phyloP scores from a whole-genome alignment of 2,329 filamentous ascomycete species.

The Botrytis cinerea region DNA sequence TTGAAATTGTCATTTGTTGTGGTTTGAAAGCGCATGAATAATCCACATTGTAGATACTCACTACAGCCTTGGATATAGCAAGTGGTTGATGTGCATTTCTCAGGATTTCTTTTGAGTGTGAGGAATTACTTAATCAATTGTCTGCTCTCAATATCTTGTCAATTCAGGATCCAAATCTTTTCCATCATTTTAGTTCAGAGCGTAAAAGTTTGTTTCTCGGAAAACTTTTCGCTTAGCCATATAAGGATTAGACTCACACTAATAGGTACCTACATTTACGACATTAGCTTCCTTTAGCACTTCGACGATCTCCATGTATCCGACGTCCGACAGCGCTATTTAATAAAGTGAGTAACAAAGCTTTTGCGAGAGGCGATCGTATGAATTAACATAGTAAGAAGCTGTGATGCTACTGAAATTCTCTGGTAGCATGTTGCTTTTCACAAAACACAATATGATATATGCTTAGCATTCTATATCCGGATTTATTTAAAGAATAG shows the following conservation, averaged over 20 bases:
- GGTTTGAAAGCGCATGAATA: not conserved
- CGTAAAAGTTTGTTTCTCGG: not conserved
- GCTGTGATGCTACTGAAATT: not conserved
- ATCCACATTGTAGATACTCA: not conserved
- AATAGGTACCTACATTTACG: not conserved
- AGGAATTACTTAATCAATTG: not conserved
- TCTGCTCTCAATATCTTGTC: not conserved
- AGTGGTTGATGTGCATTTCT: not conserved
- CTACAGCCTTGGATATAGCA: not conserved
- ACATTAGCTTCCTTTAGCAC: not conserved
- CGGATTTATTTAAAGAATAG: not conserved
- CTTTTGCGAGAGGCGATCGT: not conserved
- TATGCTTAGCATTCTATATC: not conserved
- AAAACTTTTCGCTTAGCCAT: not conserved
- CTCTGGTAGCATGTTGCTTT: not conserved
- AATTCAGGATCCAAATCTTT: not conserved
- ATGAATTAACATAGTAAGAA: not conserved
- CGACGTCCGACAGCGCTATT: not conserved
- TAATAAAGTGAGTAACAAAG: not conserved
- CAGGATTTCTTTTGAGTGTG: not conserved
- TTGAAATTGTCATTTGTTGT: not conserved
- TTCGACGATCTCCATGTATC: not conserved
- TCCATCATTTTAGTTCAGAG: not conserved
- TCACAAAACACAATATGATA: not conserved
- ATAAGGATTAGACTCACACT: not conserved